Evolutionary conservation across 2,329 filamentous ascomycete species (phyloP), one percentile per base, ranked within the genome.

Genomic region (Calonectria pauciramosa): DNA sequence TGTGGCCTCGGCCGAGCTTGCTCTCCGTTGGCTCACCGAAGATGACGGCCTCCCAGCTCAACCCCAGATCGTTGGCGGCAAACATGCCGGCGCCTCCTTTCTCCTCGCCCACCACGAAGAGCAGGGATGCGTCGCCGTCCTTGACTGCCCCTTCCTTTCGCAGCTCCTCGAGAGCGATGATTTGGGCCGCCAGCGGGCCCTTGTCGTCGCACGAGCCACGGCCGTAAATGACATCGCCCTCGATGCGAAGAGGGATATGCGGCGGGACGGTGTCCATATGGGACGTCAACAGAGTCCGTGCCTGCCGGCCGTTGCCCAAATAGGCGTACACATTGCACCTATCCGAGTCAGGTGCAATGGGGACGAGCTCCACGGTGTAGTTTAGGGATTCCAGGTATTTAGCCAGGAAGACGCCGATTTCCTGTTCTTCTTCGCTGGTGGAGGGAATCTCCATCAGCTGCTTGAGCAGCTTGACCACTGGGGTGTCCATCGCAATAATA

Each of bases 261-360:
- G 93, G 93, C 0, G 93, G 92, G 0, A 94, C 92, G 9, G 89
- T 90, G 81, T 97, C 95, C 82, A 96, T 95, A 83, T 97, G 94
- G 68, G 92, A 94, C 0, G 91, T 92, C 5, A 95, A 84, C 20
- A 94, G 86, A 14, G 93, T 86, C 14, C 88, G 87, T 0, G 91
- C 89, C 13, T 88, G 85, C 28, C 88, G 86, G 32, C 85, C 86
- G 2, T 78, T 76, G 75, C 90, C 82, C 0, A 86, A 85, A 86
- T 87, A 94, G 5, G 95, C 95, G 65, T 95, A 88, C 67, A 97
- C 88, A 79, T 97, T 97, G 87, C 92, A 95, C 8, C 76, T 72
- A 26, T 68, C 36, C 6, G 64, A 54, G 32, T 71, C 76, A 60
- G 32, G 75, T 20, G 63, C 78, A 18, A 81, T 77, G 49, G 82